Conservation (phyloP, 148 eudicot species). For the Dysphania ambrosioides region DNA sequence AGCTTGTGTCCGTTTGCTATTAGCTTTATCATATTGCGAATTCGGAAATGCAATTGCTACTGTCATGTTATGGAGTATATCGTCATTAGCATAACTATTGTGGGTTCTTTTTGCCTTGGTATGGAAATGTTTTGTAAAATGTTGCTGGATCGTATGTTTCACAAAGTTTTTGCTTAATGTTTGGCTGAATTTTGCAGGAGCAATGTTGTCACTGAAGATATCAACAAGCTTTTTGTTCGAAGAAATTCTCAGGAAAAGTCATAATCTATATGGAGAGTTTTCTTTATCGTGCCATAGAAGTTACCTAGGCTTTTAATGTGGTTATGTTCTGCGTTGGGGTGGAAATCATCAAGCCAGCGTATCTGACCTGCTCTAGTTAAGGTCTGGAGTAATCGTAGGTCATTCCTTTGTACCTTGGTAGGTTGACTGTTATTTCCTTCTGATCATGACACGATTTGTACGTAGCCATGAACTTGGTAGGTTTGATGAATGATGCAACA, state of each 20-base stretch:
- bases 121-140: background rate
- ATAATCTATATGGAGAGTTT: slow-evolving; percentile 3
- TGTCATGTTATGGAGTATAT: background rate
- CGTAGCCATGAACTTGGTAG: slow-evolving; percentile 1
- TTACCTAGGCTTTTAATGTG: background rate
- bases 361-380: background rate
- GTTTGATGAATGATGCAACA: background rate
- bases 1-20: no score
- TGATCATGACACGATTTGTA: slow-evolving; percentile 3
- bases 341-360: no score
- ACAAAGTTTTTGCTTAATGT: slow-evolving; percentile 1
- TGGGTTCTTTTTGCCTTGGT: background rate
- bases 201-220: slow-evolving; percentile 82
- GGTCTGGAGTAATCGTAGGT: background rate
- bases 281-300: background rate
- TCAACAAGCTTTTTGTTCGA: slow-evolving; percentile 65
- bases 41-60: background rate
- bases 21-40: background rate
- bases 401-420: background rate
- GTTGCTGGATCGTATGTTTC: background rate
- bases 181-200: slow-evolving; percentile 53
- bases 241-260: slow-evolving; percentile 27
- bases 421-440: background rate
- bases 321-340: background rate
- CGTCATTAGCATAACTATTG: background rate